Conservation (phyloP, 352 stramenopile genomes). For the Globisporangium camurandrum region DNA sequence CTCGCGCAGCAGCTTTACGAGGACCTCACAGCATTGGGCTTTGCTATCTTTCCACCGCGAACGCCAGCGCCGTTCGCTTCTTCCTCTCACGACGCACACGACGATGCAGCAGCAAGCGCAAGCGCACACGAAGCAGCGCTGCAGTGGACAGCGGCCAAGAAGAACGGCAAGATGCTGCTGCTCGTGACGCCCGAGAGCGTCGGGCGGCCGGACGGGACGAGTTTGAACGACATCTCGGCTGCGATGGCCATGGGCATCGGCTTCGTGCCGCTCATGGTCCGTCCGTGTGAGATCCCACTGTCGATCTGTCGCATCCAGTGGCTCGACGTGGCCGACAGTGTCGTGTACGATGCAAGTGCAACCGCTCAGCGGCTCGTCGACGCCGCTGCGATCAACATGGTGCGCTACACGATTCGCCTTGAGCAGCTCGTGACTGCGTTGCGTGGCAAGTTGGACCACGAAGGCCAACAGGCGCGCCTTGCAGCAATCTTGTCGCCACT, state of each 20-base stretch:
- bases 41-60: slow-evolving; percentile 31
- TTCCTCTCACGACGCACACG: no score
- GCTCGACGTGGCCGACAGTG: slow-evolving; percentile 66
- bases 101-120: slow-evolving; percentile 4
- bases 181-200: slow-evolving; percentile 68
- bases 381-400: slow-evolving; percentile 27
- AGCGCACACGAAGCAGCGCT: slow-evolving; percentile 42
- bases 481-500: slow-evolving; percentile 61
- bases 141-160: slow-evolving; percentile 43
- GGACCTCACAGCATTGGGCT: slow-evolving; percentile 38
- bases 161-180: slow-evolving; percentile 61
- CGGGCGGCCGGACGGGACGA: slow-evolving; percentile 47
- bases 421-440: slow-evolving; percentile 51
- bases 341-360: slow-evolving; percentile 30
- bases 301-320: slow-evolving; percentile 80
- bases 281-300: slow-evolving; percentile 65
- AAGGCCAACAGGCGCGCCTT: slow-evolving; percentile 59
- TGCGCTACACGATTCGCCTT: slow-evolving; percentile 41
- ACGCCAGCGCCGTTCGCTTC: slow-evolving; percentile 4
- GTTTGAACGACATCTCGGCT: slow-evolving; percentile 68
- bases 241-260: slow-evolving; percentile 58
- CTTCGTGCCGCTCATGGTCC: slow-evolving; percentile 69
- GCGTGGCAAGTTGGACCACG: slow-evolving; percentile 58
- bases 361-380: slow-evolving; percentile 9
- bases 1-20: slow-evolving; percentile 43